phyloP scores from a whole-genome alignment of 2,329 filamentous ascomycete genomes.

The Scedosporium aurantiacum region DNA sequence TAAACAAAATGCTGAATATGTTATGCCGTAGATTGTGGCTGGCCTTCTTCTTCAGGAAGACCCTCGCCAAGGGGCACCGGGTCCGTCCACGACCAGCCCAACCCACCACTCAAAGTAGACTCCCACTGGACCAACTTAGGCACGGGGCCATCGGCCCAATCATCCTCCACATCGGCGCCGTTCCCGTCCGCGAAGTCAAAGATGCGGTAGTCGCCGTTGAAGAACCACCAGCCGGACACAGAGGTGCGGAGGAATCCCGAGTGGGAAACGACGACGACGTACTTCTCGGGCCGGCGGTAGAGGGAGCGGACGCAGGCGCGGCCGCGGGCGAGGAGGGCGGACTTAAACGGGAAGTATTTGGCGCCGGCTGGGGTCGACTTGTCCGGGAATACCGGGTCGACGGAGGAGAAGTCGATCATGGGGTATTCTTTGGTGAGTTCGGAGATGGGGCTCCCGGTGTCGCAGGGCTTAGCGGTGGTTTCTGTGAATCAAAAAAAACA shows the following conservation, averaged over 20 bases:
- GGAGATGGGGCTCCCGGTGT: constrained; percentile 41
- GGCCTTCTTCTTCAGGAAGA: constrained; percentile 22
- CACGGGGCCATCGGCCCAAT: constrained; percentile 15
- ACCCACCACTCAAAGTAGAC: constrained; percentile 21
- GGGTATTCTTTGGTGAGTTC: constrained; percentile 39
- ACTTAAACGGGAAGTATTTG: constrained; percentile 41
- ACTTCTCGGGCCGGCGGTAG: constrained; percentile 42
- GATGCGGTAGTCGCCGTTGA: constrained; percentile 54
- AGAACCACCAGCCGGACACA: constrained; percentile 43
- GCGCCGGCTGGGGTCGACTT: constrained; percentile 38
- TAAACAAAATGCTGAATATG: background rate
- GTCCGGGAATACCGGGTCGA: constrained; percentile 52
- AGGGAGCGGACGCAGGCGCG: constrained; percentile 38
- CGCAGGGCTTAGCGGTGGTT: constrained; percentile 46
- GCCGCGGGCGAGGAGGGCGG: constrained; percentile 43
- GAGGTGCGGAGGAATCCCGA: constrained; percentile 50
- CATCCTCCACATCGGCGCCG: constrained; percentile 5
- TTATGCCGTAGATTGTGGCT: background rate
- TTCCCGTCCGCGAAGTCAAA: constrained; percentile 37
- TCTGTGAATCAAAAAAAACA: constrained; percentile 23
- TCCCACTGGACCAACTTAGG: constrained; percentile 34
- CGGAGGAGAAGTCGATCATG: constrained; percentile 39
- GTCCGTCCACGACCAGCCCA: constrained; percentile 24
- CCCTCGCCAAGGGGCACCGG: constrained; percentile 26
- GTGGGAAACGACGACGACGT: constrained; percentile 55